These are phyloP conservation scores for Aureobasidium sp. DNA, from an alignment of 2,329 filamentous ascomycete genomes.

Conservation along the genomic window DNA sequence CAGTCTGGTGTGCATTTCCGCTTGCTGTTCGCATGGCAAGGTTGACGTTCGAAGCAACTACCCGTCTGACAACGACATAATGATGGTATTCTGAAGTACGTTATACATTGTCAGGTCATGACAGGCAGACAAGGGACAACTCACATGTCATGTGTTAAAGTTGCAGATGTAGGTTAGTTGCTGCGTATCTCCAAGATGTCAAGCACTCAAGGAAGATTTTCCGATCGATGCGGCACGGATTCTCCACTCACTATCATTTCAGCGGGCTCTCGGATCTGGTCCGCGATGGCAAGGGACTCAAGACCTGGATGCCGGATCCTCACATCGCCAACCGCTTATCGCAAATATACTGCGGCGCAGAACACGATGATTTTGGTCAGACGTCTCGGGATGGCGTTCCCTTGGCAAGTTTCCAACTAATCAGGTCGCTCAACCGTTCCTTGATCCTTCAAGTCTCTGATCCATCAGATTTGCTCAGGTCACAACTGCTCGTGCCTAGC, in stretches of 20 bases:
- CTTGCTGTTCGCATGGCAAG: constrained; percentile 9
- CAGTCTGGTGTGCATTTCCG: neutral
- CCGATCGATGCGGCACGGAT: constrained; percentile 1
- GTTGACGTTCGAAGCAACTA: neutral
- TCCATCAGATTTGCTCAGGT: neutral
- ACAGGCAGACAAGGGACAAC: constrained; percentile 2
- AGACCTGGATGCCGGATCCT: constrained; percentile 7
- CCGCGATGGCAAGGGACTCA: constrained; percentile 5
- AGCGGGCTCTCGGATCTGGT: neutral
- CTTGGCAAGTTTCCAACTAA: neutral
- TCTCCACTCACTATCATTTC: neutral
- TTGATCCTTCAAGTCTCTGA: neutral
- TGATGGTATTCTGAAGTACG: neutral
- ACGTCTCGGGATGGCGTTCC: neutral
- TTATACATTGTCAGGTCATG: neutral
- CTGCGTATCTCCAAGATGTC: neutral
- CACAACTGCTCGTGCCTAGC: neutral
- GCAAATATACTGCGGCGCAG: neutral
- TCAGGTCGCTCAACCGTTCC: neutral
- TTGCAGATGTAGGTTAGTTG: neutral
- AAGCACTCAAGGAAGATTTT: neutral
- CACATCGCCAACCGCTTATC: neutral
- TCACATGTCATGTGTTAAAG: neutral
- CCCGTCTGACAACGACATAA: neutral
- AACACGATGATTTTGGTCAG: neutral